Conservation (phyloP, 2,329 filamentous ascomycete genomes). For the Pyricularia sp. region DNA sequence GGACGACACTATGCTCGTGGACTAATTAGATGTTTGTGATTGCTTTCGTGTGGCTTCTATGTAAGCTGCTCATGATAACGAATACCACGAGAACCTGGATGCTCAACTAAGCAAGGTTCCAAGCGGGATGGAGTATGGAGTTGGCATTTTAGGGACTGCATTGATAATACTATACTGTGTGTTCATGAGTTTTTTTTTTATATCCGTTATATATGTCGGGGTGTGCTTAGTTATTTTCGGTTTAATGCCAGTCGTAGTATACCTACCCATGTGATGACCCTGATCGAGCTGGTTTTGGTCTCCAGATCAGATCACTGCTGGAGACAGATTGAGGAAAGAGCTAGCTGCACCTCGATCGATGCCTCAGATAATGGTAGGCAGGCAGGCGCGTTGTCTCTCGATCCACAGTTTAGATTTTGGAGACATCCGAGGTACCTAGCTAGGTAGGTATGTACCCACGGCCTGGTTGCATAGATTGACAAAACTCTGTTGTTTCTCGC, state of each 20-base stretch:
- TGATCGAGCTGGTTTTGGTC: too few species aligned
- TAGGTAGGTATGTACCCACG: neutral
- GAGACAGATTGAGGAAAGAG: neutral
- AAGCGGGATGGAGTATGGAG: neutral
- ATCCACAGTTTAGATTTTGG: neutral
- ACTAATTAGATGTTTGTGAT: slow-evolving; percentile 14
- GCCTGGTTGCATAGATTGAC: neutral
- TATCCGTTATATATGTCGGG: neutral
- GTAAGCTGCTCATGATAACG: neutral
- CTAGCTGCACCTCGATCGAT: neutral
- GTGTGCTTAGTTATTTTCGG: neutral
- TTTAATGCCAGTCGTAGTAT: neutral
- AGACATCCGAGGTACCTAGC: neutral
- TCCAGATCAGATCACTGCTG: neutral
- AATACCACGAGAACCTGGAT: neutral
- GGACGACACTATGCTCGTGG: slow-evolving; percentile 85
- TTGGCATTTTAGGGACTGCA: neutral
- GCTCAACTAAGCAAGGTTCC: neutral
- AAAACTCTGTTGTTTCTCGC: neutral
- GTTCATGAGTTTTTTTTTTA: neutral
- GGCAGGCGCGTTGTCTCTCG: neutral
- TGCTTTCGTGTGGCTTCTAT: neutral
- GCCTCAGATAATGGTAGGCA: neutral
- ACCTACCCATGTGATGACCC: too few species aligned
- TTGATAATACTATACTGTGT: neutral